These are phyloP conservation scores for Agarophyton chilense DNA, from an alignment of 23 red algal genomes.

Conservation along the genomic window DNA sequence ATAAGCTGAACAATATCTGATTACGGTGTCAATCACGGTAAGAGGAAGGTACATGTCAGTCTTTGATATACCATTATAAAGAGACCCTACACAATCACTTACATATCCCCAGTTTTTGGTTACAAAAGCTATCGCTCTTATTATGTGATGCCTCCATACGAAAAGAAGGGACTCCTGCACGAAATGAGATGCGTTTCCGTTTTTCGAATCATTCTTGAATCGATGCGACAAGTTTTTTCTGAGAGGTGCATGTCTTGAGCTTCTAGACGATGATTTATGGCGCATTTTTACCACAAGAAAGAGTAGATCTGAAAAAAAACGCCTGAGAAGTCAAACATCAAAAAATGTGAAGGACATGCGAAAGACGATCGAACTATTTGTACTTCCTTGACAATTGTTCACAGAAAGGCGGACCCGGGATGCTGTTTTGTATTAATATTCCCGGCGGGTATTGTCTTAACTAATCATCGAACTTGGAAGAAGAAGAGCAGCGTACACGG, in stretches of 20 bases:
- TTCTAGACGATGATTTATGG: not conserved
- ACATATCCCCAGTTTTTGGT: conserved; percentile 8
- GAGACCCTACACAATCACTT: not conserved
- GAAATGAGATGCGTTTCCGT: not conserved
- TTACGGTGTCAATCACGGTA: not conserved
- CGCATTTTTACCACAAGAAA: not conserved
- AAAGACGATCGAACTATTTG: not conserved
- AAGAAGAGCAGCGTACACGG: not conserved
- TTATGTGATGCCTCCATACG: not conserved
- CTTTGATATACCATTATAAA: not conserved
- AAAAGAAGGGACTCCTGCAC: not conserved
- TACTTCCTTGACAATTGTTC: not conserved
- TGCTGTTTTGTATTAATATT: too few species aligned
- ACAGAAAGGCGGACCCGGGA: too few species aligned
- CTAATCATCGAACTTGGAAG: too few species aligned
- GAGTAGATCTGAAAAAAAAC: not conserved
- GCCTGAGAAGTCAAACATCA: not conserved
- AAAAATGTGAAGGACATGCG: not conserved
- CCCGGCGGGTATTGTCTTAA: too few species aligned
- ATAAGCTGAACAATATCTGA: conserved; percentile 22
- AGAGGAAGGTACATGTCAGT: not conserved
- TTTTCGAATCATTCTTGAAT: not conserved
- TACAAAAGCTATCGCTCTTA: not conserved
- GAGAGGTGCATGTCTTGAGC: not conserved
- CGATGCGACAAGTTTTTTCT: not conserved